Evolutionary conservation across 1,284 basidiomycete species (phyloP).

Genomic region (Thecaphora frezii): DNA sequence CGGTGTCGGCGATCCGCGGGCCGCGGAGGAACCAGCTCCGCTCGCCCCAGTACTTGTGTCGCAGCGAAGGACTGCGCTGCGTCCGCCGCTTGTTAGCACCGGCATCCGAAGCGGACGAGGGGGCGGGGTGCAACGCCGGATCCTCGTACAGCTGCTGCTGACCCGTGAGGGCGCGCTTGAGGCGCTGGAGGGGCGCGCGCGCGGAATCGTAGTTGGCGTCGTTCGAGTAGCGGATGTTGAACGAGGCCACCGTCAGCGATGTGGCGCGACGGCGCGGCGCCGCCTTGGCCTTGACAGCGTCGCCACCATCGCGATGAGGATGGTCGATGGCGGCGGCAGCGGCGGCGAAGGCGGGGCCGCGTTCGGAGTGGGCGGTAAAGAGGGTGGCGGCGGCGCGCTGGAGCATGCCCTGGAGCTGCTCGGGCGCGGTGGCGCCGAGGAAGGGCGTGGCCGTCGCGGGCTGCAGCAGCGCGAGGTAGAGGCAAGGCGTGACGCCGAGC

Average conservation of each 20-base stretch:
- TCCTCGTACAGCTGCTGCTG: too few relatives aligned
- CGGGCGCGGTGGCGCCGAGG: slow-evolving; percentile 8
- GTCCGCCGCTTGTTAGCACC: not conserved
- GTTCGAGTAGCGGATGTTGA: slow-evolving; percentile 35
- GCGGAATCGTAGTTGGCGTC: slow-evolving; percentile 18
- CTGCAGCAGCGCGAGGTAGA: slow-evolving; percentile 18
- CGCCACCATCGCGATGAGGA: too few relatives aligned
- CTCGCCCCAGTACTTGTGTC: slow-evolving; percentile 26
- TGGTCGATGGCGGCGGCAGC: slow-evolving; percentile 2
- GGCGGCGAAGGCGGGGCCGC: not conserved
- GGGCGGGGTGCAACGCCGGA: too few relatives aligned
- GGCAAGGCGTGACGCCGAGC: slow-evolving; percentile 8
- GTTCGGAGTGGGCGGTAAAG: slow-evolving; percentile 5
- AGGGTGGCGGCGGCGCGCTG: not conserved
- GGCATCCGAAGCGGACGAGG: too few relatives aligned
- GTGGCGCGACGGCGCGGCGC: not conserved
- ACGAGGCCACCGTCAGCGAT: slow-evolving; percentile 20
- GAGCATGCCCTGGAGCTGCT: not conserved
- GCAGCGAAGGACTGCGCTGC: slow-evolving; percentile 14
- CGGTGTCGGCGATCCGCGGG: slow-evolving; percentile 27
- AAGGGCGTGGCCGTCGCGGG: slow-evolving; percentile 10
- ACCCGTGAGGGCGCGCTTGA: slow-evolving; percentile 5
- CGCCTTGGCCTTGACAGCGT: too few relatives aligned
- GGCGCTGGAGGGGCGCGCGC: slow-evolving; percentile 3
- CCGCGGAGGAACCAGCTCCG: slow-evolving; percentile 26